Conservation (phyloP, 2,329 filamentous ascomycete species). For the Talaromyces pinophilus region DNA sequence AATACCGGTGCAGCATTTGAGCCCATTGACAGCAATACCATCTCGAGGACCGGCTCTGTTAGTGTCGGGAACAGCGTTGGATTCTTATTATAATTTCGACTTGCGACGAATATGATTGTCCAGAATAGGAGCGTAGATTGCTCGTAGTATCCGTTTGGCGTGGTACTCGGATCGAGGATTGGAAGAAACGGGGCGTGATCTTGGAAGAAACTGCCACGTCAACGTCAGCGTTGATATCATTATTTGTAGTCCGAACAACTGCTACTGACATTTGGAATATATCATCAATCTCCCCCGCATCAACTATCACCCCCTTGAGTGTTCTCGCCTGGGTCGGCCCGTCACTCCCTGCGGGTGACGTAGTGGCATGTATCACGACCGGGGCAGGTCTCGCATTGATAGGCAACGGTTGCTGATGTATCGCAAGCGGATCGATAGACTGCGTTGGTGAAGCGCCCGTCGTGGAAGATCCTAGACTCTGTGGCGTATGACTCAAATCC, state of each 20-base stretch:
- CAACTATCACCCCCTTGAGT: slow-evolving; percentile 35
- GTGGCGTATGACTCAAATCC: slow-evolving; percentile 33
- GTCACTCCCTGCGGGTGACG: not conserved
- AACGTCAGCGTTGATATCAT: too few species aligned
- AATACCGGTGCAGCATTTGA: slow-evolving; percentile 36
- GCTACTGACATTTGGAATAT: slow-evolving; percentile 34
- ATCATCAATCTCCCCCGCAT: slow-evolving; percentile 40
- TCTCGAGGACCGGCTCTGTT: slow-evolving; percentile 36
- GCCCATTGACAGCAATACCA: slow-evolving; percentile 39
- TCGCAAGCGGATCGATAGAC: slow-evolving; percentile 28
- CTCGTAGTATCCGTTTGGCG: slow-evolving; percentile 72
- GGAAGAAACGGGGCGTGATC: slow-evolving; percentile 43
- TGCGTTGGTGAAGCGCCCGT: slow-evolving; percentile 26
- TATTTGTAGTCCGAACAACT: not conserved
- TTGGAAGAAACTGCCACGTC: slow-evolving; percentile 37
- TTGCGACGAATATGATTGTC: slow-evolving; percentile 56
- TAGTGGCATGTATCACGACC: not conserved
- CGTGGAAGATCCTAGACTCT: slow-evolving; percentile 26
- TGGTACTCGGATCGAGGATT: slow-evolving; percentile 50
- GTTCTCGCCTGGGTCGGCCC: slow-evolving; percentile 34
- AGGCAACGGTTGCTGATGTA: slow-evolving; percentile 26
- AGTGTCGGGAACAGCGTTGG: slow-evolving; percentile 42
- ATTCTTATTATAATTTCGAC: slow-evolving; percentile 41
- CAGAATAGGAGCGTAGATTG: slow-evolving; percentile 83
- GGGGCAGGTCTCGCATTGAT: slow-evolving; percentile 26